Evolutionary conservation across 148 eudicot genomes (phyloP).

Genomic region (Tetragonia tetragonoides): DNA sequence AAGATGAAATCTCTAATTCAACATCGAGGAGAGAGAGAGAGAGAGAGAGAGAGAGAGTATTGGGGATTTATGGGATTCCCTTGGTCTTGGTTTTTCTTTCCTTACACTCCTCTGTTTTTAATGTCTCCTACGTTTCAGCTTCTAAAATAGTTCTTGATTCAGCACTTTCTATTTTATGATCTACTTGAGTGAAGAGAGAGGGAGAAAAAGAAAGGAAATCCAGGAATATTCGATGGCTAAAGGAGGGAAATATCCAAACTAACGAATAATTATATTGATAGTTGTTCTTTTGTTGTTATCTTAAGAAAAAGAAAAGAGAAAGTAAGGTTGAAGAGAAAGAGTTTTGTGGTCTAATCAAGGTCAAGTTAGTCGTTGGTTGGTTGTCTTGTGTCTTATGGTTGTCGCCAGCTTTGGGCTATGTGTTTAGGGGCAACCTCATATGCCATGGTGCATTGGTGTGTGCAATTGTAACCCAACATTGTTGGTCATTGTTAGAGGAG

Average conservation of each 20-base stretch:
- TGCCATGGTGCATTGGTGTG: background rate
- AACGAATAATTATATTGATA: background rate
- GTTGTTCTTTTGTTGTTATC: background rate
- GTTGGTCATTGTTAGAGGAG: too few species aligned
- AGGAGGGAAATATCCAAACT: background rate
- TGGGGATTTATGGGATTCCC: slow-evolving; percentile 11
- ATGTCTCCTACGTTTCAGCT: slow-evolving; percentile 3
- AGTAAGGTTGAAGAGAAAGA: background rate
- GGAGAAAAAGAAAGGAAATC: background rate
- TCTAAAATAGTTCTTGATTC: too few species aligned
- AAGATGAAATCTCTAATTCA: slow-evolving; percentile 5
- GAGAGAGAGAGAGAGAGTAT: background rate
- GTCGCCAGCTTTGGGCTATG: background rate
- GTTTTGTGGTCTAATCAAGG: background rate
- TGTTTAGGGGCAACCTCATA: background rate
- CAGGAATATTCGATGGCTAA: slow-evolving; percentile 5
- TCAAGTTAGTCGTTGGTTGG: background rate
- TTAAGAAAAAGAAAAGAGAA: background rate
- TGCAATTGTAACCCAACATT: too few species aligned
- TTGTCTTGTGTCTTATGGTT: background rate
- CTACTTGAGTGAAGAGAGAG: background rate
- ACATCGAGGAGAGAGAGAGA: background rate
- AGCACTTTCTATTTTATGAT: background rate
- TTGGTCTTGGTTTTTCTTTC: slow-evolving; percentile 1
- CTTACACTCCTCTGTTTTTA: slow-evolving; percentile 22